Evolutionary conservation across 495 filamentous ascomycete species (phyloP).

Genomic region (Xylaria intraflava): DNA sequence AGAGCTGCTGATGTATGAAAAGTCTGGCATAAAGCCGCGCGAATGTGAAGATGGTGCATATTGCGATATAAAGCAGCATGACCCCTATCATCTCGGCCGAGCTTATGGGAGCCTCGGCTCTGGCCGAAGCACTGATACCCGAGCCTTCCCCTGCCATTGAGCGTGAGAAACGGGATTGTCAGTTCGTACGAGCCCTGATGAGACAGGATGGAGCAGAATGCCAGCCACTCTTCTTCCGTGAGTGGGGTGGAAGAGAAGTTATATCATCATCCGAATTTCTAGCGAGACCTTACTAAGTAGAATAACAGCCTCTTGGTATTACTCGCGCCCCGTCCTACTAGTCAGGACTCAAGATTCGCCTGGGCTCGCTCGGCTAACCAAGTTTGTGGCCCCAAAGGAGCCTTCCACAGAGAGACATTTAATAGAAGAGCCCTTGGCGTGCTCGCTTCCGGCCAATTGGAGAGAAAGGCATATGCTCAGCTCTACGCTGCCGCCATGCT

Average conservation of each 20-base stretch:
- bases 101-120: constrained; percentile 9
- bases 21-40: constrained; percentile 8
- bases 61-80: constrained; percentile 3
- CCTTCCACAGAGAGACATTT: too few relatives aligned
- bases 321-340: too few relatives aligned
- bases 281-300: too few relatives aligned
- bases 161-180: background rate
- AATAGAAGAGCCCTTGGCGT: too few relatives aligned
- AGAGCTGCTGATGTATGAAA: constrained; percentile 14
- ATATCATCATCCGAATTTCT: too few relatives aligned
- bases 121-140: constrained; percentile 1
- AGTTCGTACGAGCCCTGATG: background rate
- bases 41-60: constrained; percentile 11
- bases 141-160: constrained; percentile 1
- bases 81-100: constrained; percentile 8
- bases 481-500: too few relatives aligned
- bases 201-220: background rate
- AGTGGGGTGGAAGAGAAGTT: background rate
- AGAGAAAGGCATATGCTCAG: too few relatives aligned
- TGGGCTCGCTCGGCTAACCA: too few relatives aligned
- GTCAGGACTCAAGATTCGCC: too few relatives aligned
- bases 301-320: too few relatives aligned
- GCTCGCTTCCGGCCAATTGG: too few relatives aligned
- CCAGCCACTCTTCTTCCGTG: background rate
- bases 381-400: too few relatives aligned